Percentiles rank a stretch among this genome's conserved stretches.
Conservation (phyloP, 2,329 filamentous ascomycete species). For the Colletotrichum higginsianum region DNA sequence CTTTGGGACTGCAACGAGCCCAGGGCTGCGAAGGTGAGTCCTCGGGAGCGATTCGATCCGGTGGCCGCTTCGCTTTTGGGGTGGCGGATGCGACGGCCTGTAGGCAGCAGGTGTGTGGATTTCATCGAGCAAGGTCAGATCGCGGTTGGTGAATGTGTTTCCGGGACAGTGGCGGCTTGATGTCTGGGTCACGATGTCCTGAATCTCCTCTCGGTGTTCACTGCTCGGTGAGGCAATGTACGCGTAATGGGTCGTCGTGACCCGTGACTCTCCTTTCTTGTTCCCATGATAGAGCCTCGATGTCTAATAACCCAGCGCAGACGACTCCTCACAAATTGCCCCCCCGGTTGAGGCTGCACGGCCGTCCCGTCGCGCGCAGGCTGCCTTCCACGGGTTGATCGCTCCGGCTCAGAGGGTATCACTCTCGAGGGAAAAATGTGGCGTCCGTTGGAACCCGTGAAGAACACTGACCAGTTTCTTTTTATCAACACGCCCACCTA, state of each 20-base stretch:
- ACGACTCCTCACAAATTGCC: too few species aligned
- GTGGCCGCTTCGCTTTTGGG: background rate
- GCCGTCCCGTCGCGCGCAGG: background rate
- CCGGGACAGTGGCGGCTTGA: background rate
- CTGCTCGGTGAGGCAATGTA: background rate
- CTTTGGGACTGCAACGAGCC: background rate
- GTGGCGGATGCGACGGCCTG: background rate
- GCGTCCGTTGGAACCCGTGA: background rate
- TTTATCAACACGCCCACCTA: too few species aligned
- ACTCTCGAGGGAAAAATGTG: background rate
- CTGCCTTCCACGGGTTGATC: background rate
- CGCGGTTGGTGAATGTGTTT: background rate
- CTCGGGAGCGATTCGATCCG: conserved; percentile 7
- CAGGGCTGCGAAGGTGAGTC: background rate
- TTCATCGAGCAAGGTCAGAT: background rate
- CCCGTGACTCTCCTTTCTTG: too few species aligned
- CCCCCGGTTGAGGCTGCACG: background rate
- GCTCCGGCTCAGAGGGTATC: background rate
- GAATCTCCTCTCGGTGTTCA: too few species aligned
- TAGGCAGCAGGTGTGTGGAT: conserved; percentile 2
- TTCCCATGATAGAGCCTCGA: background rate
- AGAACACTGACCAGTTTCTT: too few species aligned
- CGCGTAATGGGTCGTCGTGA: background rate
- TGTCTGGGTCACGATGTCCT: background rate
- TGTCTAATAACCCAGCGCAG: too few species aligned